These are phyloP conservation scores for Asclepias syriaca DNA, from an alignment of 257 asterid species.

Conservation along the genomic window DNA sequence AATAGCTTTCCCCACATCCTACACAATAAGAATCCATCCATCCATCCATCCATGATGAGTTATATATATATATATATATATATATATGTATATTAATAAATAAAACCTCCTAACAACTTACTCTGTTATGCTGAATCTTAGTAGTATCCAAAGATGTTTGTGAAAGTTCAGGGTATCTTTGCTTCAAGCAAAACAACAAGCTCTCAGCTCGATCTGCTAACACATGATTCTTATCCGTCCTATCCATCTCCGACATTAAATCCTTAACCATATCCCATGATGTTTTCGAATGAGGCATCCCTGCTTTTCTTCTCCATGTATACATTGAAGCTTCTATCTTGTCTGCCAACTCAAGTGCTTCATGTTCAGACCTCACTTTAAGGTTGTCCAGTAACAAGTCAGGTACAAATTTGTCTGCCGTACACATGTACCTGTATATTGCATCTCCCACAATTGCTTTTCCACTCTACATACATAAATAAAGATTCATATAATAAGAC, in stretches of 20 bases:
- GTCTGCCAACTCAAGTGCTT: slow-evolving; percentile 84
- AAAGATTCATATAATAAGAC: neutral
- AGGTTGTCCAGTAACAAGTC: slow-evolving; percentile 57
- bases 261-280: slow-evolving; percentile 89
- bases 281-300: slow-evolving; percentile 57
- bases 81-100: too few relatives aligned
- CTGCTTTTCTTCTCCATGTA: slow-evolving; percentile 74
- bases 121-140: slow-evolving; percentile 84
- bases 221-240: slow-evolving; percentile 61
- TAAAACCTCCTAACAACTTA: slow-evolving; percentile 7
- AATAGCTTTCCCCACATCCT: slow-evolving; percentile 96
- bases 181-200: slow-evolving; percentile 69
- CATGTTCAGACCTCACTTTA: slow-evolving; percentile 62
- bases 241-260: slow-evolving; percentile 60
- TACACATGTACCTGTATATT: slow-evolving; percentile 60
- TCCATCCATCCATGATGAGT: neutral
- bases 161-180: slow-evolving; percentile 72
- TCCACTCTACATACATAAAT: slow-evolving; percentile 51
- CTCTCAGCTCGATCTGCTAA: slow-evolving; percentile 74
- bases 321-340: slow-evolving; percentile 80
- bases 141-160: slow-evolving; percentile 82
- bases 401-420: slow-evolving; percentile 56
- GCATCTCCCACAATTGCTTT: slow-evolving; percentile 77
- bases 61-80: too few relatives aligned
- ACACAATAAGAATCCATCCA: slow-evolving; percentile 9